A percentile compares a stretch with the other conserved stretches of the same genome.
Conservation (phyloP, 1,284 basidiomycete species). For the Ceratobasidium sp. region DNA sequence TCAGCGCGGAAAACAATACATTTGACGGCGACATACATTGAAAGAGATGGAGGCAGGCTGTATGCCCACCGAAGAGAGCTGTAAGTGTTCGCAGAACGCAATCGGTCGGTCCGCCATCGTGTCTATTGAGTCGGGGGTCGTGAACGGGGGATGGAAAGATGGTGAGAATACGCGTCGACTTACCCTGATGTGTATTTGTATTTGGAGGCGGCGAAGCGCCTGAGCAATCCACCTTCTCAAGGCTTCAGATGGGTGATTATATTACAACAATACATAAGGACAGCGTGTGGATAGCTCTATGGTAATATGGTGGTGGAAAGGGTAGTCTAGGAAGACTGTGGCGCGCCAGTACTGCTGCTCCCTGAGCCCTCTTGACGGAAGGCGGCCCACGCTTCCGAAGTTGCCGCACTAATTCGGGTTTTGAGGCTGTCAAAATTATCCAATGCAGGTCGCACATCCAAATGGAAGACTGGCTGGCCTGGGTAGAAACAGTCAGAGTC, state of each 20-base stretch:
- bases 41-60: conserved; percentile 98
- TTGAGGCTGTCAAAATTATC: conserved; percentile 80
- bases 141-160: conserved; percentile 13
- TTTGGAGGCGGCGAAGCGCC: conserved; percentile 41
- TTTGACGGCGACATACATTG: conserved; percentile 70
- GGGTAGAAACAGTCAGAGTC: conserved; percentile 65
- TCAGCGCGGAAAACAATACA: not conserved
- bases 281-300: not conserved
- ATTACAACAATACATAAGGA: conserved; percentile 4
- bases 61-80: conserved; percentile 95
- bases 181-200: conserved; percentile 25
- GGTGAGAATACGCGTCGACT: conserved; percentile 32
- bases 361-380: conserved; percentile 35
- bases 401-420: conserved; percentile 58
- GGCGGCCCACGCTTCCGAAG: conserved; percentile 55
- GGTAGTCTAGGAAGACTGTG: conserved; percentile 5
- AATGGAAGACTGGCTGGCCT: conserved; percentile 88
- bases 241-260: conserved; percentile 14
- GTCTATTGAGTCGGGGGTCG: conserved; percentile 2
- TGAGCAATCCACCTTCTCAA: not conserved
- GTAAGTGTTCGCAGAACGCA: conserved; percentile 85
- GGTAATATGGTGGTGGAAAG: not conserved
- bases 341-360: conserved; percentile 46
- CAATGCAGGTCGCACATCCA: conserved; percentile 91
- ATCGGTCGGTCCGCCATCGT: conserved; percentile 62